These are phyloP conservation scores for Stentor coeruleus DNA, from an alignment of 73 alveolate species.

Conservation along the genomic window DNA sequence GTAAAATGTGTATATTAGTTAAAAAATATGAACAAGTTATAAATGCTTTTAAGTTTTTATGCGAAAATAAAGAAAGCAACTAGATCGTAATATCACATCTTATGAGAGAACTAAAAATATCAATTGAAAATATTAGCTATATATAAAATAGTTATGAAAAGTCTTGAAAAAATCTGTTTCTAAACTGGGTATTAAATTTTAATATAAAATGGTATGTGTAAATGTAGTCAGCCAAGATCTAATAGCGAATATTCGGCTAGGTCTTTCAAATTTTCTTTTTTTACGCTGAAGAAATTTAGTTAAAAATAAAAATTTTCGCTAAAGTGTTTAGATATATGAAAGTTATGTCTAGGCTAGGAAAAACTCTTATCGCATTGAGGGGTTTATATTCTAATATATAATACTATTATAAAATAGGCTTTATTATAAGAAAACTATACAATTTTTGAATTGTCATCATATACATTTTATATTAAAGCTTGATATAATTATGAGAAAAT, in stretches of 20 bases:
- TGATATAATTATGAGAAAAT: neutral
- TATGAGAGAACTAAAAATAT: neutral
- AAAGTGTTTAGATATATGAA: neutral
- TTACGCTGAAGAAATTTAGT: neutral
- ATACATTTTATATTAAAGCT: neutral
- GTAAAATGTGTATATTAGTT: neutral
- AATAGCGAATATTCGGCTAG: neutral
- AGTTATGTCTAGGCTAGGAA: neutral
- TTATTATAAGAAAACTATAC: too few relatives aligned
- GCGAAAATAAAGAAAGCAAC: conserved; percentile 20
- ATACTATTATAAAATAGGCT: too few relatives aligned
- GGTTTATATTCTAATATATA: neutral
- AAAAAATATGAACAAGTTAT: conserved; percentile 16
- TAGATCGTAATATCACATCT: neutral
- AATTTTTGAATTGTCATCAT: neutral
- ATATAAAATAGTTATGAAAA: neutral
- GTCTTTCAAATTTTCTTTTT: neutral
- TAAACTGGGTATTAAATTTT: neutral
- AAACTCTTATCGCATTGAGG: neutral
- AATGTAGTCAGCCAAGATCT: neutral
- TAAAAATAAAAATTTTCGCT: neutral
- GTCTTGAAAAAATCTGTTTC: neutral
- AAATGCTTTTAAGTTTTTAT: neutral
- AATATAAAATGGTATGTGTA: neutral
- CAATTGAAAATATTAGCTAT: neutral